Evolutionary conservation across 352 stramenopile genomes (phyloP).

Genomic region (Phytophthora macrochlamydospora): DNA sequence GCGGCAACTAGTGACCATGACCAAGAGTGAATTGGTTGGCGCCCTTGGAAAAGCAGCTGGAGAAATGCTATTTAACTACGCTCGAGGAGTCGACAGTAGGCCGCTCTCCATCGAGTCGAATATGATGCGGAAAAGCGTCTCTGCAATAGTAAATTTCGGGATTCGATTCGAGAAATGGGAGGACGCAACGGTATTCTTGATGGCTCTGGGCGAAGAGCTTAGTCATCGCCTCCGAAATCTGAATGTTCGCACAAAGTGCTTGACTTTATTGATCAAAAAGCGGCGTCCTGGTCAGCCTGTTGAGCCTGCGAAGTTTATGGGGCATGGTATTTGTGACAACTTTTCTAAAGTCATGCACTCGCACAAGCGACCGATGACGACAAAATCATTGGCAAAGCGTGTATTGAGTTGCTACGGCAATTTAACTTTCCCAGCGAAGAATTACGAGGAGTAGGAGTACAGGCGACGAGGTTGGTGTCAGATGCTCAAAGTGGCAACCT

Average conservation of each 20-base stretch:
- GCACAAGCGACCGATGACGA: constrained; percentile 61
- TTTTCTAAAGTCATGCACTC: constrained; percentile 80
- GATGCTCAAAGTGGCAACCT: constrained; percentile 17
- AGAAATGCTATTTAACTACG: constrained; percentile 78
- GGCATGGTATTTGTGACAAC: constrained; percentile 85
- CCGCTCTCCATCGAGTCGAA: constrained; percentile 72
- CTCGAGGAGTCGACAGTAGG: constrained; percentile 75
- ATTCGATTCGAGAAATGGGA: constrained; percentile 87
- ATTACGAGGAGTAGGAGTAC: constrained; percentile 74
- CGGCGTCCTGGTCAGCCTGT: constrained; percentile 63
- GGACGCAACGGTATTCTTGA: constrained; percentile 83
- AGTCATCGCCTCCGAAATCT: constrained; percentile 61
- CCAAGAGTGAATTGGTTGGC: constrained; percentile 57
- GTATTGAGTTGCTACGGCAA: constrained; percentile 66
- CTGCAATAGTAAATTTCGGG: constrained; percentile 93
- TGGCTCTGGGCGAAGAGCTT: constrained; percentile 79
- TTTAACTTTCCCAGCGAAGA: constrained; percentile 67
- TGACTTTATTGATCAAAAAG: constrained; percentile 90
- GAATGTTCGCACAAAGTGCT: constrained; percentile 56
- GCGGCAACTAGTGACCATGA: constrained; percentile 55
- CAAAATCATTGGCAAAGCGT: constrained; percentile 48
- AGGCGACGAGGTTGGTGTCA: constrained; percentile 73
- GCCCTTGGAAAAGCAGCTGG: constrained; percentile 73
- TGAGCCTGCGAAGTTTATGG: constrained; percentile 89
- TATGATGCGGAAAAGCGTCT: constrained; percentile 88